Evolutionary conservation across 2,329 filamentous ascomycete species (phyloP), one percentile per base, ranked within the genome.

Genomic region (Fusarium scirpi): DNA sequence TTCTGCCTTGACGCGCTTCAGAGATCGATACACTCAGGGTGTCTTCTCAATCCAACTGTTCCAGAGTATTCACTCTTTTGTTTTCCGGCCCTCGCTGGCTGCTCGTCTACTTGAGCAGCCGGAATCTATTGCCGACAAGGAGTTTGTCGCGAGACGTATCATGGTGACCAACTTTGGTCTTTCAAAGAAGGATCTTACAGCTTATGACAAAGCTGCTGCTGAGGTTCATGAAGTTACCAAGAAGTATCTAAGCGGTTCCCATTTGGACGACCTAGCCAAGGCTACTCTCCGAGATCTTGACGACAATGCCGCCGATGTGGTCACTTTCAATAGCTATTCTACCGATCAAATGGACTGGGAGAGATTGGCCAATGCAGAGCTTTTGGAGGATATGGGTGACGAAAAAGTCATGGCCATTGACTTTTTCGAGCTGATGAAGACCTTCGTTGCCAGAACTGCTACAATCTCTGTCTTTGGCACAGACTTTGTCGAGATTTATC

Each of bases 341-440:
- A 75, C 80, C 6, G 81, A 82, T 47, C 81, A 82, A 62, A 75
- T 73, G 48, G 78, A 78, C 9, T 82, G 81, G 81, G 81, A 82
- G 67, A 71, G 77, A n/a, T 24, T 72, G 8, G 79, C 80, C 0
- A 75, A 75, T 1, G 78, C 78, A 9, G 74, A 76, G 10, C 68
- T 77, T 10, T 66, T 81, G n/a, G 76, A 77, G 25, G 67, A 75
- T 22, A 65, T 62, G 1, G 55, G 56, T 10, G 64, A 65, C 5
- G 73, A 76, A 18, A 62, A 59, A 5, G 74, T 75, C 44, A 79
- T 81, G 64, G 77, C 80, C 22, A 76, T 74, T 3, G 78, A 82
- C 32, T 68, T 81, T 46, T 74, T 77, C 44, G 76, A 77, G 22
- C 65, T 82, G 30, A 70, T 77, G 5, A 79, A 76, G 16, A 78